These are phyloP conservation scores for Stentor roeselii DNA, from an alignment of 73 alveolate species.

Conservation along the genomic window DNA sequence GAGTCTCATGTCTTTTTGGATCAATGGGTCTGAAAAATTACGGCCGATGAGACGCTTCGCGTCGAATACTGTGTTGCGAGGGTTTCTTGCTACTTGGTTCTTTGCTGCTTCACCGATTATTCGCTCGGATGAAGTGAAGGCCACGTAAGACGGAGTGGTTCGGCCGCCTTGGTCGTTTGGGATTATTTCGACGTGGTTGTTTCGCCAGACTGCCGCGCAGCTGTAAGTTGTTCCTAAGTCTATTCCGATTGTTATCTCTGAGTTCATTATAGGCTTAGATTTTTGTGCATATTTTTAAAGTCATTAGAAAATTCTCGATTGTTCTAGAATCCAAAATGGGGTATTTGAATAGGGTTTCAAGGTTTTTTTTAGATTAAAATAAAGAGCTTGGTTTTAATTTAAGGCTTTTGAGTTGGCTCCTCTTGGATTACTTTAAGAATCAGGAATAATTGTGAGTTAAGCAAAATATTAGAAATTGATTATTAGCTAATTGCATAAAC, in stretches of 20 bases:
- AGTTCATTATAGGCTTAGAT: no score
- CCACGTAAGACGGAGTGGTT: conserved; percentile 95
- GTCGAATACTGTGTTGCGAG: conserved; percentile 86
- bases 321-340: no score
- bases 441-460: no score
- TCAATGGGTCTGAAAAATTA: conserved; percentile 80
- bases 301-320: no score
- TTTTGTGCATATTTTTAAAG: no score
- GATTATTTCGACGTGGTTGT: conserved; percentile 95
- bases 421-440: no score
- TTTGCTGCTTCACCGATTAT: conserved; percentile 96
- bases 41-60: conserved; percentile 94
- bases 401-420: no score
- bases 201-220: conserved; percentile 91
- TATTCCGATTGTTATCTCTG: conserved; percentile 95
- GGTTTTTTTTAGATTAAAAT: no score
- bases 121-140: conserved; percentile 91
- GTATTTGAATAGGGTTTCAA: no score
- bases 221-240: conserved; percentile 99
- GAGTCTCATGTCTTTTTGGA: conserved; percentile 82
- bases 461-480: no score
- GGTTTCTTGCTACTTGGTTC: conserved; percentile 91
- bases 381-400: no score
- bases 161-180: conserved; percentile 96
- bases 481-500: no score